Evolutionary conservation across 2,329 filamentous ascomycete genomes (phyloP), one percentile per base, ranked within the genome.

Genomic region (Xylaria polymorpha): DNA sequence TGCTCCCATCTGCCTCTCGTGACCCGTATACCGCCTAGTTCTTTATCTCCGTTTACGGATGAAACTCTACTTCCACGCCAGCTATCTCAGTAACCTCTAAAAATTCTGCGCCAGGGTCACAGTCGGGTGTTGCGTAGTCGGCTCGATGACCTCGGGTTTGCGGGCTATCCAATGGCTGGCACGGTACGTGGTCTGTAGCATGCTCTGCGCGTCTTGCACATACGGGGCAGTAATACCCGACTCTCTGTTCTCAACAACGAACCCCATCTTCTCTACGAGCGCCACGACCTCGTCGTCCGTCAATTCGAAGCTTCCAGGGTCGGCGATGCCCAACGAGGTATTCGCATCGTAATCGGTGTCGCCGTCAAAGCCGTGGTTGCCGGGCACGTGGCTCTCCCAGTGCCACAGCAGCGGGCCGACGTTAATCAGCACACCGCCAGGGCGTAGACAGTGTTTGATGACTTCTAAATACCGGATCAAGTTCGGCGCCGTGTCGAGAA

Each of bases 401-500:
- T 99, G 97, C 96, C 96, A 99, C 48, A 98, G 84, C 64, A 99
- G 81, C 0, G 96, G 96, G 0, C 96, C 96, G 29, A 97, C 84
- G 77, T 99, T 99, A 77, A 97, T 87, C 84, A 97, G 92, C 4
- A 97, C 76, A 0, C 96, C 96, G 32, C 92, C 92, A 0, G 88
- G 85, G 73, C 87, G 89, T 59, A 99, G 86, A 76, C 94, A 97
- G 77, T 92, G 88, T 50, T 83, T 84, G 64, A 98, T 92, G 1
- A 94, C 91, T 77, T 97, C 90, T 41, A 99, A 88, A 78, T 99
- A 99, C 1, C 92, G 88, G 63, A 98, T 91, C 39, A 98, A 79
- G 78, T 99, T 98, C 1, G 95, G 94, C 2, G 96, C 96, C 1
- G 96, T 99, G 79, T 99, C 97, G 67, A 99, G 91, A 83, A 99